These are phyloP conservation scores for Ascochyta koolunga DNA, from an alignment of 2,329 filamentous ascomycete species.

Conservation along the genomic window DNA sequence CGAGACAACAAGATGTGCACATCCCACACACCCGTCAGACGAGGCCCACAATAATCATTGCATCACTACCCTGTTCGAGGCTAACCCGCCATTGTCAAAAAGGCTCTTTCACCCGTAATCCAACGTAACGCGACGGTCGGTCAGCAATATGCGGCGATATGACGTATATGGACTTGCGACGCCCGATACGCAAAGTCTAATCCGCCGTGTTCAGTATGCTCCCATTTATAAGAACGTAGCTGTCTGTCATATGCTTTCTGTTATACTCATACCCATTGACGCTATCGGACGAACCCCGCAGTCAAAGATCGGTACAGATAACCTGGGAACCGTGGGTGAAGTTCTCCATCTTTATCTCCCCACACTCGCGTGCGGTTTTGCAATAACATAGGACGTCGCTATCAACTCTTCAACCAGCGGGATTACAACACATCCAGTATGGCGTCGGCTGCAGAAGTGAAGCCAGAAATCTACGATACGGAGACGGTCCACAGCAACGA, in stretches of 20 bases:
- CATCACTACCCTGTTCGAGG: slow-evolving; percentile 13
- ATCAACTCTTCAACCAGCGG: not conserved
- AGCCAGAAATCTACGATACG: slow-evolving; percentile 26
- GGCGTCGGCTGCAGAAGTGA: slow-evolving; percentile 12
- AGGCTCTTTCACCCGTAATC: slow-evolving; percentile 1
- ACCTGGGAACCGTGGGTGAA: slow-evolving; percentile 5
- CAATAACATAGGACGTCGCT: not conserved
- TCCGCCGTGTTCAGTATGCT: not conserved
- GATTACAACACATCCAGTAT: not conserved
- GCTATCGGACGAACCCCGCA: slow-evolving; percentile 8
- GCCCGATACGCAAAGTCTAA: not conserved
- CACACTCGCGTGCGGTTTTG: not conserved
- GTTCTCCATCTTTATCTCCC: not conserved
- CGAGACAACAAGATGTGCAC: not conserved
- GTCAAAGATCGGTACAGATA: not conserved
- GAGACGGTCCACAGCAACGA: slow-evolving; percentile 22
- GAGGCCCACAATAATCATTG: slow-evolving; percentile 7
- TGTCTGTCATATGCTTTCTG: not conserved
- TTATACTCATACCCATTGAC: not conserved
- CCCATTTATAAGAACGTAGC: slow-evolving; percentile 7
- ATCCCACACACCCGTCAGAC: not conserved
- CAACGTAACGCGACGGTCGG: slow-evolving; percentile 8
- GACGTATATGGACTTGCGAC: slow-evolving; percentile 8
- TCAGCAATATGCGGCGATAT: slow-evolving; percentile 10
- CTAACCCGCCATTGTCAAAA: slow-evolving; percentile 1